Base-by-base conservation (phyloP, 179 eudicot genomes). In the Drosera spatulata region DNA sequence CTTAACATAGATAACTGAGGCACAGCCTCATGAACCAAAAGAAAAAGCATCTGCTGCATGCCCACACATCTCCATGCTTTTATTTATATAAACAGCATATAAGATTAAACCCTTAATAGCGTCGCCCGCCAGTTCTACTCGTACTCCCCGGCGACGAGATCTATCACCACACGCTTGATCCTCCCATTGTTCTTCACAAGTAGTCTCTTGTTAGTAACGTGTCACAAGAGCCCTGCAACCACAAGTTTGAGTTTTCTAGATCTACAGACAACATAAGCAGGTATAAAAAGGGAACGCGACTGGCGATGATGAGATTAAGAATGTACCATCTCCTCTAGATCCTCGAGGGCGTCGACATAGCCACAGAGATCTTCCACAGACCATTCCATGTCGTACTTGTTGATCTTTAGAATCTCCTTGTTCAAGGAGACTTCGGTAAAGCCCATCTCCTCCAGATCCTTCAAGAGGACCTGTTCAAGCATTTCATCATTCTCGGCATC, bases 281-380 rank as follows among this genome's bases (percentile, higher is more conserved):
- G 7, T n/a, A 10, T 52, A 10, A 37, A 56, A 7, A 14, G 6
- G 57, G 1, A 7, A 1, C 4, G 62, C 1, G 62, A 33, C 47
- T 4, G 52, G 10, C 37, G 39, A 48, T 49, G 0, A 6, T 4
- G 12, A 2, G 3, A 15, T 2, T 38, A 5, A 10, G 2, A 7
- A 50, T 44, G 8, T 74, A 75, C 82, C 82, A 93, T 93, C 81
- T 83, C 96, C 62, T 68, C 58, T 50, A 93, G 79, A 81, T 93
- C 99, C 66, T 81, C 85, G 12, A 93, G 93, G 22, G 77, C 37
- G 63, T 74, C 84, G 2, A 7, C 13, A 51, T 10, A 51, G 60
- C 77, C 83, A 64, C 95, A 93, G 10, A 89, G 97, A 52, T 77
- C 90, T 69, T 93, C 91, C 53, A 93, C 75, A 0, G 99, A 76